Base-by-base conservation (phyloP, 2,329 filamentous ascomycete genomes). In the Ceratocystis cubensis region DNA sequence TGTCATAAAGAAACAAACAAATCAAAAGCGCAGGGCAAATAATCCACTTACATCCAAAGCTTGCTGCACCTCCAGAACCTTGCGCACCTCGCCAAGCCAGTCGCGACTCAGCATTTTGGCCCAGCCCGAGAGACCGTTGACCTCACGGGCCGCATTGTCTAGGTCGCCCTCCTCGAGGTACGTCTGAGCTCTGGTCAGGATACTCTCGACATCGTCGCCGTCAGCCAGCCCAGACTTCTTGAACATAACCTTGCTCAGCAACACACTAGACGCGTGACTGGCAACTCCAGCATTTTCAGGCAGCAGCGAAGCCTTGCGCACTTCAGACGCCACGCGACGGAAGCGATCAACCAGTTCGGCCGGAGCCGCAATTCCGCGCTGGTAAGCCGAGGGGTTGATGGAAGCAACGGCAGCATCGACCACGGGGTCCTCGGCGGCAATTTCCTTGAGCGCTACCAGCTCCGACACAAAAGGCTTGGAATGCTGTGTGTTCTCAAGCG, bases 341-440 rank as follows among this genome's bases (percentile, higher is more conserved):
- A 99, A 99, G 69, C 94, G 88, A 77, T 99, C 94, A 71, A 97
- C 89, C 44, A 99, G 84, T 75, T 95, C 89, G 25, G 91, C 82
- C 0, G 89, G 81, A 15, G 88, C 91, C 28, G 91, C 86, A 67
- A 99, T 86, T 68, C 94, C 94, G 66, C 88, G 88, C 78, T 97
- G 94, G 79, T 99, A 99, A 22, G 94, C 91, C 10, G 84, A 80
- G 2, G 94, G 94, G 79, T 95, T 95, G 76, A 99, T 96, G 37
- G 91, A 96, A n/a, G 89, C 88, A 72, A 99, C 96, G 68, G 94
- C 94, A 3, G 93, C 93, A 71, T 91, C 87, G 68, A 99, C 91
- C 5, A 97, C 88, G 0, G 89, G 80, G 74, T 96, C 89, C 64
- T 91, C 88, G 37, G 83, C 82, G 3, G 91, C 90, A 71, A 96